phyloP scores from a whole-genome alignment of 768 basidiomycete species.

The Coprinopsis cinerea region DNA sequence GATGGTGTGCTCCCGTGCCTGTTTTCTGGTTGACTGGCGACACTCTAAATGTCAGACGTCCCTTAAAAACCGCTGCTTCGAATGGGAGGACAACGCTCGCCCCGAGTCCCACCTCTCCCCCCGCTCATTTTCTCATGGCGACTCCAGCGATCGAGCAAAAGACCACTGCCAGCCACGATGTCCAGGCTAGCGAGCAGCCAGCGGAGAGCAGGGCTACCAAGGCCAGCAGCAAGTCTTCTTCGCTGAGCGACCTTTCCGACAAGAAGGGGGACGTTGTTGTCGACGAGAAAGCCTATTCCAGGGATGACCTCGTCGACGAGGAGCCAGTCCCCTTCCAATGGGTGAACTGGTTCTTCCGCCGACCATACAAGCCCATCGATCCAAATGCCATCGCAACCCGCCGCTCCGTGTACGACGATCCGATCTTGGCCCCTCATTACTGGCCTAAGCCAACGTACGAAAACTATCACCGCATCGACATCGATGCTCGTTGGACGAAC shows the following conservation, averaged over 20 bases:
- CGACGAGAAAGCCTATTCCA: neutral
- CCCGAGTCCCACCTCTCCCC: too few species aligned
- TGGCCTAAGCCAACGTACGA: slow-evolving; percentile 50
- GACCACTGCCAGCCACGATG: neutral
- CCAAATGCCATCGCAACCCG: slow-evolving; percentile 41
- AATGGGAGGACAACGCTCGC: too few species aligned
- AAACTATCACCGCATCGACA: slow-evolving; percentile 52
- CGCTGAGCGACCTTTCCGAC: neutral
- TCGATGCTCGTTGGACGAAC: slow-evolving; percentile 53
- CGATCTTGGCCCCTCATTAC: slow-evolving; percentile 36
- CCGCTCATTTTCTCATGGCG: too few species aligned
- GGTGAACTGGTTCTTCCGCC: slow-evolving; percentile 28
- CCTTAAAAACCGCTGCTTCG: too few species aligned
- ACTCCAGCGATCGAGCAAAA: neutral
- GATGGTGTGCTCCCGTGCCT: too few species aligned
- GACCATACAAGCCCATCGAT: slow-evolving; percentile 18
- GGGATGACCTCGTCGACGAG: slow-evolving; percentile 28
- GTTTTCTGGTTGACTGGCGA: too few species aligned
- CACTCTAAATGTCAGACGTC: too few species aligned
- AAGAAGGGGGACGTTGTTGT: neutral
- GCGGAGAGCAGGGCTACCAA: neutral
- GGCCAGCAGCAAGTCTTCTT: slow-evolving; percentile 1
- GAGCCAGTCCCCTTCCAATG: slow-evolving; percentile 32
- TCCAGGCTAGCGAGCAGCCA: neutral
- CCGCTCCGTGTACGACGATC: slow-evolving; percentile 49